Evolutionary conservation across 2,329 filamentous ascomycete genomes (phyloP).

Genomic region (Penicillium sp.): DNA sequence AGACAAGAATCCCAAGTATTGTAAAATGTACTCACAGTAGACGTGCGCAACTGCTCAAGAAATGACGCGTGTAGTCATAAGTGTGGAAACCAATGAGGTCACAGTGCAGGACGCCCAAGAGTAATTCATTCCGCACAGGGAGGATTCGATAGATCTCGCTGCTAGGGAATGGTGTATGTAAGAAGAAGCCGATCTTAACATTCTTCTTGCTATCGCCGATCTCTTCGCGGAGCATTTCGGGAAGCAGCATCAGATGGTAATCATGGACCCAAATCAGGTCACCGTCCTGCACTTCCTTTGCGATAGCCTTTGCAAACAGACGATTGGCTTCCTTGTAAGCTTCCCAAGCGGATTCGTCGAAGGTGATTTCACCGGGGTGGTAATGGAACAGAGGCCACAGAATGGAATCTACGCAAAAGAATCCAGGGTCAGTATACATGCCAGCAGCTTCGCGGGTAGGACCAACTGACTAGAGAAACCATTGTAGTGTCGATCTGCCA

Average conservation of each 20-base stretch:
- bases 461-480: slow-evolving; percentile 80
- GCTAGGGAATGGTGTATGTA: slow-evolving; percentile 95
- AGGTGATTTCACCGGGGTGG: slow-evolving; percentile 96
- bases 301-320: slow-evolving; percentile 84
- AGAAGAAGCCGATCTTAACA: slow-evolving; percentile 96
- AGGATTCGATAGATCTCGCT: slow-evolving; percentile 96
- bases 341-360: slow-evolving; percentile 91
- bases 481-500: slow-evolving; percentile 95
- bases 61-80: slow-evolving; percentile 98
- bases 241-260: slow-evolving; percentile 96
- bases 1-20: not conserved
- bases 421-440: slow-evolving; percentile 12
- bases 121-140: slow-evolving; percentile 83
- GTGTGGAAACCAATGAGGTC: slow-evolving; percentile 98
- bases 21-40: slow-evolving; percentile 63
- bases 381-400: slow-evolving; percentile 99
- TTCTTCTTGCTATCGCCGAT: slow-evolving; percentile 79
- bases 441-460: not conserved
- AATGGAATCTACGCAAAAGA: slow-evolving; percentile 69
- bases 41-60: slow-evolving; percentile 92
- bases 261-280: slow-evolving; percentile 98
- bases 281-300: slow-evolving; percentile 83
- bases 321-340: slow-evolving; percentile 92
- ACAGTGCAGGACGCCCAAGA: slow-evolving; percentile 85
- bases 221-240: slow-evolving; percentile 90